Evolutionary conservation across 169 alveolate species (phyloP), one percentile per base, ranked within the genome.

Genomic region (Eimeria tenella): DNA sequence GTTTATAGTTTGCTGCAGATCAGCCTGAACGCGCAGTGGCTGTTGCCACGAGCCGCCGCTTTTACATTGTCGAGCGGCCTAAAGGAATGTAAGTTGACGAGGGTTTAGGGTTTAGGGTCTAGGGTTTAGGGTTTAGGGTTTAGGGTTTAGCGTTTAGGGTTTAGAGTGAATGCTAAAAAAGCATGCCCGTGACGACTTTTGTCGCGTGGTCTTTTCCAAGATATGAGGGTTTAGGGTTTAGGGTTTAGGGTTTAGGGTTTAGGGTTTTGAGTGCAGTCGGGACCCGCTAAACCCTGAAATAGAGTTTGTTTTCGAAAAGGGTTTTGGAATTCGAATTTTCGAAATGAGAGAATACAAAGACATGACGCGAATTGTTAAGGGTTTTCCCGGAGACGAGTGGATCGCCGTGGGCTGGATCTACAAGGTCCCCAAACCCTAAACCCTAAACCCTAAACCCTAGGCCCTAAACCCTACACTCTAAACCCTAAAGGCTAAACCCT

Each of bases 31-130:
- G 94, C 3, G 62, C 56, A 49, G 25, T 90, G 65, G 94, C 84
- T 5, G 94, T 82, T 4, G 89, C 82, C 31, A 90, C 90, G 56
- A 90, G 77, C 81, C 74, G 84, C 89, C 79, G 89, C 70, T 90
- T 90, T 56, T 90, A 90, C 89, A 75, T 90, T 17, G 17, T 90
- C 42, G 94, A 90, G n/a, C 73, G 84, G 56, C 94, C 89, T 5
- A 31, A 31, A 50, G 94, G 94, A 3, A 4, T 90, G 94, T 90
- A 9, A 7, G 94, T 73, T 1, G 8, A 31, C 8, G 17, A 4
- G 25, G 21, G 25, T 63, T 19, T 56, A n/a, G 88, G 71, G 71
- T 53, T 79, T 79, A 23, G 88, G 70, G 58, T 79, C 15, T 79
- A 55, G 21, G 88, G 88, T 25, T 63, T 63, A 63, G 73, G 73